phyloP scores from a whole-genome alignment of 345 rosid species.

The Populus deltoides region DNA sequence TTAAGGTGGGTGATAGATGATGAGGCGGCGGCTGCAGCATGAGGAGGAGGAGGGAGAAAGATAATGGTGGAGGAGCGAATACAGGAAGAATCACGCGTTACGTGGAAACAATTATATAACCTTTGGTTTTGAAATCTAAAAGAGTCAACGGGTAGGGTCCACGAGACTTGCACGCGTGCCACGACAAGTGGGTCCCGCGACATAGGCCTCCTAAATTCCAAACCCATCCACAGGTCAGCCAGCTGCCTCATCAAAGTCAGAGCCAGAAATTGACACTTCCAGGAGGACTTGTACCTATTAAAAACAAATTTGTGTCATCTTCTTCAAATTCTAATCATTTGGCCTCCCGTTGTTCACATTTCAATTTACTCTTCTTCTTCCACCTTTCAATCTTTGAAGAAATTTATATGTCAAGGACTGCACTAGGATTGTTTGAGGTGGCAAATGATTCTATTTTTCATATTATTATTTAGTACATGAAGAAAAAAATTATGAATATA shows the following conservation, averaged over 20 bases:
- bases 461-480: no score
- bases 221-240: not conserved
- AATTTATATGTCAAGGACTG: not conserved
- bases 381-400: not conserved
- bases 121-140: not conserved
- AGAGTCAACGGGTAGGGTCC: constrained; percentile 55
- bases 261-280: constrained; percentile 33
- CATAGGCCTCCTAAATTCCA: not conserved
- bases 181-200: constrained; percentile 46
- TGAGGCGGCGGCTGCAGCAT: constrained; percentile 16
- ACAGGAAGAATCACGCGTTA: constrained; percentile 24
- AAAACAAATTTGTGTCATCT: not conserved
- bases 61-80: not conserved
- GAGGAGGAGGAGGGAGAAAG: constrained; percentile 4
- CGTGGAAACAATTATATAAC: constrained; percentile 12
- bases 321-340: constrained; percentile 11
- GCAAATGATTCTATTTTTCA: not conserved
- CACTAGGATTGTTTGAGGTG: not conserved
- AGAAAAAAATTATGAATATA: no score
- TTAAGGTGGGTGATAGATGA: not conserved
- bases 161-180: constrained; percentile 68
- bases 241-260: constrained; percentile 40
- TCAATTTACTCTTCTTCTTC: not conserved
- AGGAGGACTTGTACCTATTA: not conserved
- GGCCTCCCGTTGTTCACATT: constrained; percentile 3